Evolutionary conservation across 768 basidiomycete species (phyloP).

Genomic region (Russula sp.): DNA sequence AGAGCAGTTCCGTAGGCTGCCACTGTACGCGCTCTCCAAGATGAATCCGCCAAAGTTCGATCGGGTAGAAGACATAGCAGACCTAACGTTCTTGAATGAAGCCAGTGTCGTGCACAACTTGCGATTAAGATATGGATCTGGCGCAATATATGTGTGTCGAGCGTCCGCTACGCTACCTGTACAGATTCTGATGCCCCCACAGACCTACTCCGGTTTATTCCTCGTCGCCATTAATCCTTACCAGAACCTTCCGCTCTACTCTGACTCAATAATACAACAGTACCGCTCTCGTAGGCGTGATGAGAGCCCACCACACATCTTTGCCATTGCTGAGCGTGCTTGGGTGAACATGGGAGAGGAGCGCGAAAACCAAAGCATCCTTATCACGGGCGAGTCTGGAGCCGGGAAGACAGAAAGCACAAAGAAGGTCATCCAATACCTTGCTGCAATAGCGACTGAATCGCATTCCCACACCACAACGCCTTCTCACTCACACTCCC

Average conservation of each 20-base stretch:
- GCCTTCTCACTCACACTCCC: conserved; percentile 56
- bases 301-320: conserved; percentile 95
- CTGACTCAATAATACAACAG: conserved; percentile 78
- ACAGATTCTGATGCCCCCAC: conserved; percentile 5
- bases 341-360: conserved; percentile 99
- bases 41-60: conserved; percentile 99
- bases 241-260: conserved; percentile 84
- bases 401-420: conserved; percentile 99
- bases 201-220: conserved; percentile 96
- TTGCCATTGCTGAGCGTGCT: conserved; percentile 93
- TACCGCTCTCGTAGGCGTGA: conserved; percentile 84
- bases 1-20: conserved; percentile 55
- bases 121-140: conserved; percentile 81
- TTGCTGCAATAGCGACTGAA: conserved; percentile 93
- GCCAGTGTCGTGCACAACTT: conserved; percentile 99
- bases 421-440: conserved; percentile 99
- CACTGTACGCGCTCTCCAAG: conserved; percentile 78
- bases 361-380: conserved; percentile 93
- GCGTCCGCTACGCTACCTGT: not conserved
- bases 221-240: conserved; percentile 98
- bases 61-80: conserved; percentile 95
- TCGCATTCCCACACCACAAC: conserved; percentile 46
- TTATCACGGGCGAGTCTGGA: conserved; percentile 99
- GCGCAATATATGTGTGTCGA: conserved; percentile 82
- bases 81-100: conserved; percentile 96